Evolutionary conservation across 2,329 filamentous ascomycete genomes (phyloP), one percentile per base, ranked within the genome.

Genomic region (Aspergillus pseudoviridinutans): DNA sequence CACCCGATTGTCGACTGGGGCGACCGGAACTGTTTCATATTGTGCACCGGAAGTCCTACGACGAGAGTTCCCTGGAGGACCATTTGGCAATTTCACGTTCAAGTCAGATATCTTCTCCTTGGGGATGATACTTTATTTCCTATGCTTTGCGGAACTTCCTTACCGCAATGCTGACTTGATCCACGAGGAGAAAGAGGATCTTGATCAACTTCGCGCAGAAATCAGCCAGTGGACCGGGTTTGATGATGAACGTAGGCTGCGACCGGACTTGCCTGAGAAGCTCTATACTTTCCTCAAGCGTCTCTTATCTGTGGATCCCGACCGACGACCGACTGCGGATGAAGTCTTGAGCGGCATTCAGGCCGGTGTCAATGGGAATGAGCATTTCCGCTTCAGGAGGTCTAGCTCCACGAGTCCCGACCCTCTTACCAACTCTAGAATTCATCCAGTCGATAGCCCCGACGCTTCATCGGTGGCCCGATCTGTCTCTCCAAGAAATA

Each of bases 101-200:
- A 99, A 97, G 70, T 97, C 92, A 0, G 94, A 99, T 69, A 89
- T 99, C n/a, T 99, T 99, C 74, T 97, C 92, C 1, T 79, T 99
- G 0, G 94, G 94, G 51, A 97, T 99, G 93, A 97, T 97, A 56
- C 82, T 99, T 3, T 96, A 97, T 73, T 99, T 99, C 70, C 89
- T 99, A 82, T 99, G 94, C 72, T 99, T 99, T 71, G 91, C 89
- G 1, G 84, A 88, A 50, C 81, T 99, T 10, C 94, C 94, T 0
- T 99, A 97, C 70, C 81, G 78, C 25, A 90, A 88, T 65, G 91
- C 92, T 53, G 93, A 97, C 69, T 82, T 88, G 3, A 81, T 95
- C 24, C 86, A 96, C 58, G 93, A 97, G 72, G 93, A 97, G 69
- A 87, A 91, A 55, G 94, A 99, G 71, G 92, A 97, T 63, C 81